Base-by-base conservation (phyloP, 495 filamentous ascomycete species). In the Lasiosphaeris hirsuta region DNA sequence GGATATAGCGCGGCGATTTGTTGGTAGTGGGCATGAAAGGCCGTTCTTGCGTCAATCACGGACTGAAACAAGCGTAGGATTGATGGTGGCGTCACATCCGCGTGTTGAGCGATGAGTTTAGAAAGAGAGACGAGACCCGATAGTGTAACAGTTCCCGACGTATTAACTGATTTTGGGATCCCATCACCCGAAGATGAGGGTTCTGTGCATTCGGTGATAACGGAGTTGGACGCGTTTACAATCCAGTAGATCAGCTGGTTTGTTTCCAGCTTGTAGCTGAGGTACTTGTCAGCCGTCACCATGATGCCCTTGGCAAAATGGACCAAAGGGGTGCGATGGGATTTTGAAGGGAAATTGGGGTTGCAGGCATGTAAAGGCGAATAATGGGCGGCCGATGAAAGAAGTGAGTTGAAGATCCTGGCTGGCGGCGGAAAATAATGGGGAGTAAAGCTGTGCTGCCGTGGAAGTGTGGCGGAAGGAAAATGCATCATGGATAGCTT, bases 31-130 rank as follows among this genome's bases (percentile, higher is more conserved):
- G 36, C 30, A 43, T 72, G 56, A 17, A 40, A 45, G 13, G 54
- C 40, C 0, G 55, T 60, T 51, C 71, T 42, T 33, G 67, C 66
- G 7, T 60, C 38, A 42, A 72, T 74, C 10, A 72, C 64, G 18
- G 67, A 60, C 5, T 58, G 34, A 23, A 78, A 75, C 5, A 75
- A 49, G 15, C 54, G 34, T 0, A 67, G 56, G 38, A 73, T 65
- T 37, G 56, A 30, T 0, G 66, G 30, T 1, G 74, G 71, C 1
- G 68, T 55, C 8, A 58, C 13, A 14, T 54, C 60, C 14, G 68
- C 58, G 52, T 72, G 60, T 46, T 66, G 59, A n/a, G 68, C 67
- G 34, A 76, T 74, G 33, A 76, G 65, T 33, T 67, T 63, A 4
- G 66, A 71, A 17, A 75, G 53, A 7, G 57, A 51, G 15, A 74